Base-by-base conservation (phyloP, 164 flowering plant genomes). In the Tinospora cordifolia region DNA sequence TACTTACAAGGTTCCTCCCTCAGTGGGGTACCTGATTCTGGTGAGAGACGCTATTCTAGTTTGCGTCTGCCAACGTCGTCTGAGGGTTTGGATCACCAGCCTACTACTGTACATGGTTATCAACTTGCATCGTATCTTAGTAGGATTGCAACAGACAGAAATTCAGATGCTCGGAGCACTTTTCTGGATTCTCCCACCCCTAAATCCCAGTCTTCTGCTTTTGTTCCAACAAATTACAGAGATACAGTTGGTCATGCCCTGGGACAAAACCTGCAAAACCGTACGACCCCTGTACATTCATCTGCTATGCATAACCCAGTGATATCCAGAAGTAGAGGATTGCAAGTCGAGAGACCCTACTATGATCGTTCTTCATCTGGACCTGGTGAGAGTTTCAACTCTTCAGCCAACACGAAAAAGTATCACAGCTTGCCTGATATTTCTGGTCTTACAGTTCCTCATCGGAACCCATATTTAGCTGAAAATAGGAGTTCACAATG, bases 351-450 rank as follows among this genome's bases (percentile, higher is more conserved):
- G 47, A 79, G 86, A 64, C 69, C 81, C 8, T 75, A 75, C 72
- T 78, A 78, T 79, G 89, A 80, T 66, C 70, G 75, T 44, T 63
- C 12, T 67, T 74, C 87, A 64, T 70, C 82, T 72, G 84, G 78
- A 70, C 62, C 82, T 60, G 72, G 68, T 71, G 87, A 84, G 47
- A 72, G 54, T 79, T 54, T 57, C 13, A 81, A 69, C 9, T 47
- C 73, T 69, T 49, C 84, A 65, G 79, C 71, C 57, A 79, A 81
- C 69, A 65, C 83, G 3, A 94, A 94, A 83, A 92, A 94, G 79
- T 94, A 84, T 81, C 86, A 87, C 65, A 94, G 99, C 77, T 78
- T 85, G 84, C 99, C 99, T 0, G 92, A 88, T 72, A 89, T 94
- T 69, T 88, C 95, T 25, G 98, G 91, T n/a, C 81, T 84, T 21